Base-by-base conservation (phyloP, 768 basidiomycete species). In the Suillus lakei region DNA sequence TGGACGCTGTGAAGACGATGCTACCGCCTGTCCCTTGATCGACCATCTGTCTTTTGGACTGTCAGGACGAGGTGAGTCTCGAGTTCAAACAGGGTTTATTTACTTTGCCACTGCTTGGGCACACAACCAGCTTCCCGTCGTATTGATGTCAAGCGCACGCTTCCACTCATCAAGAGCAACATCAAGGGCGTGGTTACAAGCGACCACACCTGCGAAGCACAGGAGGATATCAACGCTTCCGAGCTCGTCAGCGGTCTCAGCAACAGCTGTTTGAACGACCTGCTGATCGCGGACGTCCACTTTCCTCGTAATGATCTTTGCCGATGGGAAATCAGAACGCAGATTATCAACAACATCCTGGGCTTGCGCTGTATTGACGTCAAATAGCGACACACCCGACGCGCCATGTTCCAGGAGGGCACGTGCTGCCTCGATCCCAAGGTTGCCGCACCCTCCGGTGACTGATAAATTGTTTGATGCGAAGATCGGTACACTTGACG, bases 101-200 rank as follows among this genome's bases (percentile, higher is more conserved):
- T 56, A 80, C 83, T 73, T 80, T 59, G 76, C 78, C 36, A 78
- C 80, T 0, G 80, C 75, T 63, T 82, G 78, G 10, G 82, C 81
- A 62, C 82, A 83, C 58, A 83, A 64, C 80, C 79, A 83, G 54
- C 80, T 81, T 23, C 82, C 84, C 6, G 79, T 84, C 21, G 78
- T 77, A 61, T 83, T 84, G 48, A 81, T 71, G 53, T 83, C 81
- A 30, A 82, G 61, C 7, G 81, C 75, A 32, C 74, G 70, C 63
- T 70, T 73, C 81, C 80, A 84, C 41, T 78, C 75, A 26, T 74
- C 74, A 0, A 74, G 48, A 21, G 50, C 53, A 55, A 80, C 60
- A 21, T 82, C 76, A 36, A 72, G 67, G 2, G 80, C 77, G 51
- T 80, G 76, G 5, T 68, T 68, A 30, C 74, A 74, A 7, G 73